Evolutionary conservation across 2,329 filamentous ascomycete genomes (phyloP), one percentile per base, ranked within the genome.

Genomic region (Cordyceps javanica): DNA sequence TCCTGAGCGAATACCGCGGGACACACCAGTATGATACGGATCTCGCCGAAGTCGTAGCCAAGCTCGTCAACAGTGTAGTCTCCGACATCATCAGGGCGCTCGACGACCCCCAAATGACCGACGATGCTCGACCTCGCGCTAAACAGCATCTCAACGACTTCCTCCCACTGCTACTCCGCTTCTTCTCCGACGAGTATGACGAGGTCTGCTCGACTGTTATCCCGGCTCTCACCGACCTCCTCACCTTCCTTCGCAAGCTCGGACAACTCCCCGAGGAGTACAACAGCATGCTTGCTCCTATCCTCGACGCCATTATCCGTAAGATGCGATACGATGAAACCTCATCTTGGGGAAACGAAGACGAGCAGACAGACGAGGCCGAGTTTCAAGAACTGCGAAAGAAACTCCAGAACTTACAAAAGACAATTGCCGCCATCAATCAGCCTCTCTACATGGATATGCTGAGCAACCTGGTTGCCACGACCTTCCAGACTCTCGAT

Each of bases 251-350:
- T 62, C 88, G 94, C 58, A 96, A 92, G 72, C 78, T 91, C 38
- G 82, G 87, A 13, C 79, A 84, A 21, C 78, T 95, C n/a, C 86
- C 89, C 19, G 75, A 81, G 49, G 83, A 89, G 57, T 94, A 96
- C 70, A 79, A 84, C n/a, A 80, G 83, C 53, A 94, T 96, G 82
- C 80, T 99, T 13, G 84, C 89, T 26, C 89, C 91, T 5, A 91
- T 97, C 54, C 77, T 99, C 59, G 90, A 96, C 70, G 91, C 91
- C 56, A 93, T 97, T 65, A 89, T 99, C 60, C 80, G 84, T 57
- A 99, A 99, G 76, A 97, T 97, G 91, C 88, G 93, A 68, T 97
- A 96, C 68, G 94, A 99, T 66, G 93, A 97, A 69, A 97, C 93
- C 6, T 89, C 90, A 1, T 88, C 83, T 21, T 97, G 93, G 93